Evolutionary conservation across 495 filamentous ascomycete species (phyloP), one percentile per base, ranked within the genome.

Genomic region (Ramalina intermedia): DNA sequence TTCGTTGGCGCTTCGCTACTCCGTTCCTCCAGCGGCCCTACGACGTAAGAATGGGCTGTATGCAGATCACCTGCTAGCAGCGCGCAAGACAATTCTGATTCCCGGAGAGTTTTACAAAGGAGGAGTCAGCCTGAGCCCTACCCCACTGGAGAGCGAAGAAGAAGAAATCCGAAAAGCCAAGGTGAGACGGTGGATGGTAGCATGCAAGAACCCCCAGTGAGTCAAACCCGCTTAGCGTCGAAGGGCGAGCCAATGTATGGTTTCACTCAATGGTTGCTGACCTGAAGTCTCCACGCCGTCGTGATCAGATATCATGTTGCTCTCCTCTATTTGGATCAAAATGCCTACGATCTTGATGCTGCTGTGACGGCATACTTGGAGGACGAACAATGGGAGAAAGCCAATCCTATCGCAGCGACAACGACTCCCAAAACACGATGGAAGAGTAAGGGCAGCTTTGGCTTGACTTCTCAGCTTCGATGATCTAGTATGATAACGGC

Each of bases 311-410:
- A 87, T 49, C 78, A 86, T 56, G 66, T 84, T 17, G 84, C 84
- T 7, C 52, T 83, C 11, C 58, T 85, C 24, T 90, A 89, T 56
- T 62, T 88, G 24, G 65, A 81, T 47, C 78, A 79, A 56, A 67
- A 70, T 14, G 70, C 73, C 14, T 86, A 82, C 62, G 70, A 86
- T 41, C 65, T 86, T 16, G 72, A 75, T 14, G 55, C 57, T 13
- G 84, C 85, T 2, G 70, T 79, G 0, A 66, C 73, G 27, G 66
- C 70, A 5, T 87, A 72, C 58, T 66, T 70, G 51, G 79, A 68
- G 0, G 84, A 88, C 54, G 82, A 84, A 58, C 63, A 60, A 39
- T 88, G 85, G 85, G 84, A 84, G 59, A 71, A 66, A 48, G 73
- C 74, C 33, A 72, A 88, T 57, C 82, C 82, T 0, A 63, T 83